Conservation (phyloP, 2,329 filamentous ascomycete species). For the Xylariaceae sp. region DNA sequence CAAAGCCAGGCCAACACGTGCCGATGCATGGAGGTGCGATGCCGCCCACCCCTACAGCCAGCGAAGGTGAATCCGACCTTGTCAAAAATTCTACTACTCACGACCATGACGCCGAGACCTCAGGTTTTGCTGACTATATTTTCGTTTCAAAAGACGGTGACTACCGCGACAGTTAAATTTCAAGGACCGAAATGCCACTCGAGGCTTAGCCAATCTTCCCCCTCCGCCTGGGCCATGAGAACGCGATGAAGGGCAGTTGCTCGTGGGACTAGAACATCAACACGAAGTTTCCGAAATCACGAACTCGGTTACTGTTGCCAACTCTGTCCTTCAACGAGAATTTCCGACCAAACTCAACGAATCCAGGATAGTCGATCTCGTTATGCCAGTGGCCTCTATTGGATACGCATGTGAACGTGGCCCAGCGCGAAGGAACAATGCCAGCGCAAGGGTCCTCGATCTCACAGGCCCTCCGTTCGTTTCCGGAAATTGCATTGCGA, state of each 20-base stretch:
- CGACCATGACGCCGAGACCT: constrained; percentile 32
- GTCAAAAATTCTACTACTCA: constrained; percentile 28
- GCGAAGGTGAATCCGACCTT: constrained; percentile 56
- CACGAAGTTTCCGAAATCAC: constrained; percentile 4
- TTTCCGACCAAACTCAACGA: not conserved
- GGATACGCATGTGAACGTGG: constrained; percentile 10
- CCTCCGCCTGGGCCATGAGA: not conserved
- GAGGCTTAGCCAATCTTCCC: not conserved
- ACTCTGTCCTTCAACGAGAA: not conserved
- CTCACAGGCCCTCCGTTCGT: not conserved
- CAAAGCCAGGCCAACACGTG: constrained; percentile 44
- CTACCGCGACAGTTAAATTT: constrained; percentile 35
- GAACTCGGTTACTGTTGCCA: not conserved
- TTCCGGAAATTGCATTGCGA: not conserved
- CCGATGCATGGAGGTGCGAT: constrained; percentile 52
- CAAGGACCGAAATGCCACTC: not conserved
- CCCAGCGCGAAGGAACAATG: not conserved
- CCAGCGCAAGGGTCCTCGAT: not conserved
- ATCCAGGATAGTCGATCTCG: constrained; percentile 11
- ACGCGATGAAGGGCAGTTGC: constrained; percentile 2
- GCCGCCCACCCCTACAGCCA: constrained; percentile 56
- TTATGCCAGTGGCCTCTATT: constrained; percentile 3
- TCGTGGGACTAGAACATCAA: not conserved
- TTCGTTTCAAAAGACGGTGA: constrained; percentile 41
- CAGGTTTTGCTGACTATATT: constrained; percentile 40